Evolutionary conservation across 2,329 filamentous ascomycete genomes (phyloP), one percentile per base, ranked within the genome.

Genomic region (Diaporthe velutina): DNA sequence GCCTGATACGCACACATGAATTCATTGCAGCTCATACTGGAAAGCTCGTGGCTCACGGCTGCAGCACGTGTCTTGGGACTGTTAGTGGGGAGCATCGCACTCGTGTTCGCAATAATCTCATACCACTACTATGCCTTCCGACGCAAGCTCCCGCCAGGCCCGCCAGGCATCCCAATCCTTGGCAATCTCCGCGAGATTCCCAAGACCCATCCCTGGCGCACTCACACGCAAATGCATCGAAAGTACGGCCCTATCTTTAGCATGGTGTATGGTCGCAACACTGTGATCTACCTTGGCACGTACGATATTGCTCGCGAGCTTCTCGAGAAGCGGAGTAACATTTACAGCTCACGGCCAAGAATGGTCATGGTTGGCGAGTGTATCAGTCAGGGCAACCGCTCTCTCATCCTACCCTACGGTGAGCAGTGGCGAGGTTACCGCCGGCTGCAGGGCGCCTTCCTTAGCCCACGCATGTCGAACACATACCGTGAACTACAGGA

Each of bases 141-240:
- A 33, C 61, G 61, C 28, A 66, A 66, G 42, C 61, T 66, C 48
- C 87, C 88, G 8, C 87, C 88, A 1, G 88, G 88, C 0, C 88
- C 88, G 7, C 87, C 86, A 0, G 88, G 87, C 0, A 50, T 89
- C 0, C 88, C 88, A 0, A 71, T 90, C 0, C 78, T 90, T 13
- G 88, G 88, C 9, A 90, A 90, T 61, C 78, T 90, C 2, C 87
- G 88, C 76, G 84, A 84, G 74, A 87, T 90, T 79, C 87, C 87
- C 0, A 81, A 79, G 3, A 68, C 57, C 19, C 70, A 57, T 55
- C 33, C 42, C 25, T 50, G 42, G 61, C 61, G 61, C n/a, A 73
- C 70, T n/a, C 57, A 64, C 19, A 54, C 33, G 19, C 60, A 54
- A n/a, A 61, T 42, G 70, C 55, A 33, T 7, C 57, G 10, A 12